Evolutionary conservation across 2,329 filamentous ascomycete genomes (phyloP).

Genomic region (Talaromyces piceae): DNA sequence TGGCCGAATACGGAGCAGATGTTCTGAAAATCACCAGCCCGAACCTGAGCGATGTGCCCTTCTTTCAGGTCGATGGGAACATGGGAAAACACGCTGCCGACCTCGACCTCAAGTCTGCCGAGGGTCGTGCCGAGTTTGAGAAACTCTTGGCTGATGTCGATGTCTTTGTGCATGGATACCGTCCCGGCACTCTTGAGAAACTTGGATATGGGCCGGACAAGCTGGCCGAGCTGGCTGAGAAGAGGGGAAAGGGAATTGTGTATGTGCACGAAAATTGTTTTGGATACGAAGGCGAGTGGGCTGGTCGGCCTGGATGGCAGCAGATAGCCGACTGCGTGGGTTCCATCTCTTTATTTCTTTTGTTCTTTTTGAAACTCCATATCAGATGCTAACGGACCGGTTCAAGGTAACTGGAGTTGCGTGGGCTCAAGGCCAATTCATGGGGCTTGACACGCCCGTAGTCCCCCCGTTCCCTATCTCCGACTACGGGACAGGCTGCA

Average conservation of each 20-base stretch:
- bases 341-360: neutral
- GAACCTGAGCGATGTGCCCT: constrained; percentile 61
- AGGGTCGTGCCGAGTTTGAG: constrained; percentile 52
- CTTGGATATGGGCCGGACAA: constrained; percentile 56
- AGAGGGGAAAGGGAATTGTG: constrained; percentile 55
- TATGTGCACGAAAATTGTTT: constrained; percentile 68
- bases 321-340: constrained; percentile 62
- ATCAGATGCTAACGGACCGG: neutral
- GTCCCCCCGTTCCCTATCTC: constrained; percentile 47
- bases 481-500: constrained; percentile 64
- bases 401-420: constrained; percentile 33
- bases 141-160: constrained; percentile 55
- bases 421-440: constrained; percentile 37
- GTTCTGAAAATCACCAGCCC: constrained; percentile 66
- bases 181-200: constrained; percentile 56
- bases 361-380: neutral
- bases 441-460: constrained; percentile 31
- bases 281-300: constrained; percentile 58
- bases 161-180: constrained; percentile 62
- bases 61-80: constrained; percentile 66
- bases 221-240: constrained; percentile 46
- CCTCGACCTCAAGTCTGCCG: constrained; percentile 51
- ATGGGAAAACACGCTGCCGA: constrained; percentile 62
- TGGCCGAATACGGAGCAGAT: constrained; percentile 68
- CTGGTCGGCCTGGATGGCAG: constrained; percentile 60